Conservation (phyloP, 139 green algal species). For the Asterochloris sp. region DNA sequence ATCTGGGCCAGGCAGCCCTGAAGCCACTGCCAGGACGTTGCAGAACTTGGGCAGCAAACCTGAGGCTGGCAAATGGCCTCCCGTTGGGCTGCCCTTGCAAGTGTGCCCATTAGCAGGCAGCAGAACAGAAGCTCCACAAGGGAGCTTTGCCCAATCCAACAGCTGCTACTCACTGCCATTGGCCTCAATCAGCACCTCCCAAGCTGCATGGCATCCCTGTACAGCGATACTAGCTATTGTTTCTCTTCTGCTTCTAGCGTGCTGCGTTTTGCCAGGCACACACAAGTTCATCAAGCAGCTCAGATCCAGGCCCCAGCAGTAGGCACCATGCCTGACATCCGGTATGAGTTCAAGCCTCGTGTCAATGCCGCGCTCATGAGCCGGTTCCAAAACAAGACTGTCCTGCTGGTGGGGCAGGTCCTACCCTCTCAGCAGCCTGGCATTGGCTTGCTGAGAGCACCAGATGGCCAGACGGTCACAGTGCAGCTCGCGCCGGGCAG, state of each 20-base stretch:
- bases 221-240: neutral
- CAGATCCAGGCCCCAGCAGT: neutral
- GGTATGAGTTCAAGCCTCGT: constrained; percentile 22
- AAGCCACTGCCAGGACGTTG: neutral
- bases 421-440: constrained; percentile 21
- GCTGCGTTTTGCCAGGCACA: neutral
- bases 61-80: neutral
- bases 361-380: constrained; percentile 50
- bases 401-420: constrained; percentile 47
- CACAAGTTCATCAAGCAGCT: neutral
- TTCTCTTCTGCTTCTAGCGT: neutral
- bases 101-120: neutral
- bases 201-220: neutral
- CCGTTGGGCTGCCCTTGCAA: neutral
- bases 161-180: neutral
- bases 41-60: neutral
- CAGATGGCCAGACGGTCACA: constrained; percentile 43
- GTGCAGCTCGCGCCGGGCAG: constrained; percentile 23
- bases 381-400: constrained; percentile 42
- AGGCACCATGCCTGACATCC: neutral
- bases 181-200: neutral
- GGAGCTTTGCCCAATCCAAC: too few relatives aligned
- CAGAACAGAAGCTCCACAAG: too few relatives aligned
- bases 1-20: neutral
- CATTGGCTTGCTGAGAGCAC: constrained; percentile 23